Conservation (phyloP, 257 asterid genomes). For the Echium plantagineum region DNA sequence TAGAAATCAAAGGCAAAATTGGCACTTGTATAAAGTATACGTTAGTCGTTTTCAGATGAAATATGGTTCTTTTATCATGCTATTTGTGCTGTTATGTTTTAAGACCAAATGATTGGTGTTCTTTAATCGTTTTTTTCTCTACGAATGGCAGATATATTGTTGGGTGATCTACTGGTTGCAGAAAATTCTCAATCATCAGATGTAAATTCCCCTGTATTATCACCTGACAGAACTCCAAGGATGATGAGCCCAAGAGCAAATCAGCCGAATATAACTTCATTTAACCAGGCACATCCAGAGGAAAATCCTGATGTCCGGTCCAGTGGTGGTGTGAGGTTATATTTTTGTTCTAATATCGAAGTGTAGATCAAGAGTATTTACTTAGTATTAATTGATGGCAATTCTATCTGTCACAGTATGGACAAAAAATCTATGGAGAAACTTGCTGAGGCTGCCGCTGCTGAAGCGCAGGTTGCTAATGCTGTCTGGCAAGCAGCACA, state of each 20-base stretch:
- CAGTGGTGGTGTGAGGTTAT: conserved; percentile 53
- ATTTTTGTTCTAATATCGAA: conserved; percentile 10
- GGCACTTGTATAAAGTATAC: too few relatives aligned
- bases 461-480: conserved; percentile 95
- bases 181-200: conserved; percentile 76
- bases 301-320: conserved; percentile 46
- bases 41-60: not conserved
- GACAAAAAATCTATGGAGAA: conserved; percentile 79
- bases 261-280: conserved; percentile 27
- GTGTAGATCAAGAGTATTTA: conserved; percentile 2
- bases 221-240: conserved; percentile 37
- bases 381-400: conserved; percentile 4
- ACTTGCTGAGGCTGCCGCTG: conserved; percentile 91
- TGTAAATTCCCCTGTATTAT: conserved; percentile 29
- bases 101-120: not conserved
- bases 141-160: conserved; percentile 53
- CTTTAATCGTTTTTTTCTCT: not conserved
- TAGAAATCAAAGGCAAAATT: too few relatives aligned
- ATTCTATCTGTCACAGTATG: conserved; percentile 32
- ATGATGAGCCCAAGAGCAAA: conserved; percentile 48
- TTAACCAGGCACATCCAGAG: conserved; percentile 28
- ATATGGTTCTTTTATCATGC: not conserved
- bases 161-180: conserved; percentile 82
- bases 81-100: not conserved
- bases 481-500: conserved; percentile 95